Base-by-base conservation (phyloP, 108 stramenopile genomes). In the Bacterosira constricta region DNA sequence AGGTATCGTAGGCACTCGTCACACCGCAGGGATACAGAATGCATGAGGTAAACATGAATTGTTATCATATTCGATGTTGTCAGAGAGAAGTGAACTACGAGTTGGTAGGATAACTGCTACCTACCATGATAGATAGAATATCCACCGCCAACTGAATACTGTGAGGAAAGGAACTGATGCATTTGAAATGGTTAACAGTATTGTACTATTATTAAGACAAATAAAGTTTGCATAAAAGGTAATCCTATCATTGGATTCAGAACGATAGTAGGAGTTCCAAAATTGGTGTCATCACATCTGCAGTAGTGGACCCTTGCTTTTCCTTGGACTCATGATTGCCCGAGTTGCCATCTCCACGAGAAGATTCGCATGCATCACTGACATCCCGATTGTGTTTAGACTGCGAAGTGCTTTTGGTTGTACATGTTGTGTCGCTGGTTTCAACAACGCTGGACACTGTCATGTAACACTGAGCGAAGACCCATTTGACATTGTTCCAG, bases 391-490 rank as follows among this genome's bases (percentile, higher is more conserved):
- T 41, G 32, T 37, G 59, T 41, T 63, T 46, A 35, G 15, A 31
- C 42, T 77, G 46, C 42, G 51, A 34, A 20, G 50, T 36, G 15
- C 36, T 32, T 49, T 52, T 75, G 47, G 47, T 39, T 26, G 57
- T 30, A 6, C 47, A 56, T 4, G 30, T 38, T 34, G 75, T 67
- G 37, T 66, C 82, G 44, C 86, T 84, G 41, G 63, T 73, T 64
- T 93, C 92, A 37, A 87, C 86, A 50, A 87, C 79, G 56, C 88
- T 87, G 1, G 89, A 89, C 34, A 94, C 71, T 15, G 92, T 91
- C 78, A 86, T 84, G 62, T 91, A 94, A 26, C 86, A 90, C 63
- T 94, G 92, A 44, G 87, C 88, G 78, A 94, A 93, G 46, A 88
- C 83, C 88, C 88, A 91, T 27, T 84, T 81, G 37, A 94, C 87